Evolutionary conservation across 306 rosid genomes (phyloP).

Genomic region (Lathyrus sativus): DNA sequence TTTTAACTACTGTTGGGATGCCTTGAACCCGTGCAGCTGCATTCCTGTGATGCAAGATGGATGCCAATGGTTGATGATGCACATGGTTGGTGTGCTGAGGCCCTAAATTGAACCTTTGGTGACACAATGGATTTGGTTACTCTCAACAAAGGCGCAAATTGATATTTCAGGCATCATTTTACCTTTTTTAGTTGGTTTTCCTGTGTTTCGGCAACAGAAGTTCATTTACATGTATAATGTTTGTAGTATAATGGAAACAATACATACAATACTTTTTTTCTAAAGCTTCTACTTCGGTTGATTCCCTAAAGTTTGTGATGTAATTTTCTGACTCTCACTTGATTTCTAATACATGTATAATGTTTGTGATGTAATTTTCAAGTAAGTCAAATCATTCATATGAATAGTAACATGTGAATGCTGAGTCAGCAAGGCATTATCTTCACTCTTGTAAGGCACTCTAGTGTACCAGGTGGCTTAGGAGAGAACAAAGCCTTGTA

Average conservation of each 20-base stretch:
- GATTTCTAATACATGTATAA: background rate
- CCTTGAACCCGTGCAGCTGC: slow-evolving; percentile 57
- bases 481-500: slow-evolving; percentile 33
- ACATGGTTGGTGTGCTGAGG: slow-evolving; percentile 87
- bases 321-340: background rate
- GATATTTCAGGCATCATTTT: background rate
- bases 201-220: background rate
- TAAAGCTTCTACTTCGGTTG: background rate
- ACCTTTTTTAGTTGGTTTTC: background rate
- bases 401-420: slow-evolving; percentile 28
- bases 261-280: background rate
- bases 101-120: slow-evolving; percentile 62
- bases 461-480: slow-evolving; percentile 53
- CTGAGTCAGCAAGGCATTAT: slow-evolving; percentile 39
- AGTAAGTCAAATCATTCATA: slow-evolving; percentile 4
- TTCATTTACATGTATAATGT: slow-evolving; percentile 21
- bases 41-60: slow-evolving; percentile 76
- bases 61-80: slow-evolving; percentile 89
- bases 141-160: slow-evolving; percentile 49
- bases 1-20: slow-evolving; percentile 61
- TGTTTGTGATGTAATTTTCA: background rate
- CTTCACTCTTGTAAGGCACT: slow-evolving; percentile 75
- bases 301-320: background rate
- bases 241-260: slow-evolving; percentile 34
- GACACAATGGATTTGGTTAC: slow-evolving; percentile 62